These are phyloP conservation scores for Karstenula rhodostoma DNA, from an alignment of 2,329 filamentous ascomycete genomes.

Conservation along the genomic window DNA sequence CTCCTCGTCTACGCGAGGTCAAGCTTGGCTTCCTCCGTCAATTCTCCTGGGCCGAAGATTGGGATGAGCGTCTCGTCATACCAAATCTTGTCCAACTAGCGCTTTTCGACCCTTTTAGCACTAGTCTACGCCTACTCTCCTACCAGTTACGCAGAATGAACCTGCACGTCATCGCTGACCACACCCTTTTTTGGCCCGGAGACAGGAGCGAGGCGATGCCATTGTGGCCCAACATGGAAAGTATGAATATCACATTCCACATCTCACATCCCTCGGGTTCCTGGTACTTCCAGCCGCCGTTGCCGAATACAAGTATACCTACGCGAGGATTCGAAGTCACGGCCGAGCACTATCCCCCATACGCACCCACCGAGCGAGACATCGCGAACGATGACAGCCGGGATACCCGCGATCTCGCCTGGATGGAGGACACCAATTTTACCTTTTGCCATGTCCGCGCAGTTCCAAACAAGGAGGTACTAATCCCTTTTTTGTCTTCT, in stretches of 20 bases:
- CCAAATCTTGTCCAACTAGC: not conserved
- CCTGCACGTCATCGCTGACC: not conserved
- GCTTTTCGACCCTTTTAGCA: not conserved
- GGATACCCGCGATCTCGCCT: slow-evolving; percentile 15
- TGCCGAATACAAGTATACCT: not conserved
- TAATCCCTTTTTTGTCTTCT: slow-evolving; percentile 20
- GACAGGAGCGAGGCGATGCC: not conserved
- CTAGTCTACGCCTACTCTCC: not conserved
- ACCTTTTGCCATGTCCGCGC: not conserved
- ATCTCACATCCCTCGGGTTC: not conserved
- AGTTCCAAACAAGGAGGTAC: slow-evolving; percentile 18
- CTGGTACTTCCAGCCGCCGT: not conserved
- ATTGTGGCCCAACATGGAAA: not conserved
- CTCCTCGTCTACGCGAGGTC: not conserved
- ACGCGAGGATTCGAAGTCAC: slow-evolving; percentile 3
- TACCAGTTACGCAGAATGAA: not conserved
- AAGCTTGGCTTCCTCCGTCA: not conserved
- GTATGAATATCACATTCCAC: not conserved
- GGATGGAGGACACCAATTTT: not conserved
- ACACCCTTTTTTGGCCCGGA: not conserved
- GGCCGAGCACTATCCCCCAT: slow-evolving; percentile 22
- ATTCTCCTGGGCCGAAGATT: not conserved
- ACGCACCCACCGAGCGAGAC: slow-evolving; percentile 12
- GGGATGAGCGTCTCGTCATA: not conserved
- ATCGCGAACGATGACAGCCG: slow-evolving; percentile 11